Percentiles rank a stretch among this genome's conserved stretches.
Conservation (phyloP, 208 protist genomes). For the Endotrypanum monterogeii region DNA sequence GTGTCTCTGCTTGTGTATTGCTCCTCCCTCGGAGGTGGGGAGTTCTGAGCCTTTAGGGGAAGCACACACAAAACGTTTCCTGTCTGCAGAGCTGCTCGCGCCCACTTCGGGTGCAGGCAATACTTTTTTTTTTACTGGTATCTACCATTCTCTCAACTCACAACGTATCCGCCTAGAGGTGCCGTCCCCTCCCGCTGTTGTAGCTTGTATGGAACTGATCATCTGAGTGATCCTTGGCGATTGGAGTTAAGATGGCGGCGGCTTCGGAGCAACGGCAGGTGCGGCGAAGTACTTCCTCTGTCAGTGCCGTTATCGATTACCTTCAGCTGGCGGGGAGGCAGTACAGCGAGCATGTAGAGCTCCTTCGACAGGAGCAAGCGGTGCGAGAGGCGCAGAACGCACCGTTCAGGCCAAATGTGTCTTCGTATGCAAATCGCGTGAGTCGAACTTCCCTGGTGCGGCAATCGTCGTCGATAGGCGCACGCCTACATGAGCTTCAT, state of each 20-base stretch:
- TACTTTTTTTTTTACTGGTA: no score
- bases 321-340: constrained; percentile 56
- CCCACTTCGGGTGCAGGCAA: no score
- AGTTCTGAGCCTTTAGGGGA: neutral
- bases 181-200: neutral
- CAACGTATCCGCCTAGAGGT: neutral
- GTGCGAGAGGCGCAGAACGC: constrained; percentile 41
- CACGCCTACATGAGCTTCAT: constrained; percentile 66
- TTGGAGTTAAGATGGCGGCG: neutral
- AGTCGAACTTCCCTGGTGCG: constrained; percentile 34
- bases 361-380: constrained; percentile 56
- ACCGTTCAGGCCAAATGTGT: constrained; percentile 59
- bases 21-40: neutral
- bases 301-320: constrained; percentile 60
- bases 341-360: constrained; percentile 66
- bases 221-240: neutral
- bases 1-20: neutral
- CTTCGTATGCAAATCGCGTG: constrained; percentile 42
- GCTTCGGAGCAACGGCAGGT: constrained; percentile 8
- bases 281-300: neutral
- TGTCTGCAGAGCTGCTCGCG: neutral
- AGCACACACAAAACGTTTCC: neutral
- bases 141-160: no score
- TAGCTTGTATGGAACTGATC: neutral
- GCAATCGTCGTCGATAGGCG: constrained; percentile 45